These are phyloP conservation scores for Candida pseudoviswanathii DNA, from an alignment of 1,139 yeast species.

Conservation along the genomic window DNA sequence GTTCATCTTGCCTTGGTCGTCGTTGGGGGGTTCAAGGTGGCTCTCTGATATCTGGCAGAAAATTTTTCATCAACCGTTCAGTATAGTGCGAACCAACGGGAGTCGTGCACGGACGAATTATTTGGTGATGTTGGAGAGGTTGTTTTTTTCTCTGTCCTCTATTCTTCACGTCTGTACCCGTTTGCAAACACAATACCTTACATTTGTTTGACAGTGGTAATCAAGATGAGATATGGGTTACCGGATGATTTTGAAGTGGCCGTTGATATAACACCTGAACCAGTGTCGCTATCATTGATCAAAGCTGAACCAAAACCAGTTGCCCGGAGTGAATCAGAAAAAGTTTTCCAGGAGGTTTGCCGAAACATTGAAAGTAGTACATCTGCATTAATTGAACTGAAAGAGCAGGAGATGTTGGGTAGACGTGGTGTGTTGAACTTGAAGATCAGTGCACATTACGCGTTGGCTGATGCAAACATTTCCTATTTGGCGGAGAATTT, in stretches of 20 bases:
- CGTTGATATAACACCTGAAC: slow-evolving; percentile 13
- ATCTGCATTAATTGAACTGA: background rate
- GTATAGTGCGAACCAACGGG: background rate
- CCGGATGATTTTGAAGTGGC: slow-evolving; percentile 27
- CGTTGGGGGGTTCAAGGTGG: background rate
- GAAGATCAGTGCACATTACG: slow-evolving; percentile 5
- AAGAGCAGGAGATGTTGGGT: background rate
- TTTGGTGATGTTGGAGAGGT: background rate
- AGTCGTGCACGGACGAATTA: background rate
- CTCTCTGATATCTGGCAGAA: background rate
- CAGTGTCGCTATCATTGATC: slow-evolving; percentile 4
- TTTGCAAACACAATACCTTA: no score
- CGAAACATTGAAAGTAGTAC: slow-evolving; percentile 11
- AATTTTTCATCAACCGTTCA: slow-evolving; percentile 7
- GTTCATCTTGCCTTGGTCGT: slow-evolving; percentile 18
- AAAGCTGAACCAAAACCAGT: slow-evolving; percentile 3
- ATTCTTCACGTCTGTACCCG: no score
- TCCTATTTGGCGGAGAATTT: slow-evolving; percentile 8
- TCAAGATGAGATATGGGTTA: slow-evolving; percentile 25
- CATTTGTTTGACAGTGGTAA: background rate
- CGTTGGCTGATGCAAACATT: slow-evolving; percentile 10
- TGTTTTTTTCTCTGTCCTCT: background rate
- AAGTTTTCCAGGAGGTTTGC: slow-evolving; percentile 10
- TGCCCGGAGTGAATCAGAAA: background rate
- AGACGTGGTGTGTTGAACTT: slow-evolving; percentile 1